phyloP scores from a whole-genome alignment of 257 asterid genomes.

The Nicotiana tomentosiformis region DNA sequence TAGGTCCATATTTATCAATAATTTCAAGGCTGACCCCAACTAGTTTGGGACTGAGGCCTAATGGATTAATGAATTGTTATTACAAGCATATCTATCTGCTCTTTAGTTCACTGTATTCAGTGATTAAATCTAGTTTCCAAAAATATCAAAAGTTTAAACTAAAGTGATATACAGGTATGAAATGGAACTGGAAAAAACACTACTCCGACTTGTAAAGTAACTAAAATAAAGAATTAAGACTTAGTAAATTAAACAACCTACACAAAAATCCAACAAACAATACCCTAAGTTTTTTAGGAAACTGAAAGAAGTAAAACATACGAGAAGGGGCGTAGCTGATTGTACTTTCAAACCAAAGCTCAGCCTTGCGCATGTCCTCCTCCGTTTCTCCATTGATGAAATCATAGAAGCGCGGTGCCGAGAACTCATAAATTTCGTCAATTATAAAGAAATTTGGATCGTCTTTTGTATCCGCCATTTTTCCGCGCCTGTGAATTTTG shows the following conservation, averaged over 20 bases:
- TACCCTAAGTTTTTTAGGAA: background rate
- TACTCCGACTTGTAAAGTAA: background rate
- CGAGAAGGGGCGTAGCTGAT: slow-evolving; percentile 85
- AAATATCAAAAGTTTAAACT: background rate
- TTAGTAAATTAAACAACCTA: background rate
- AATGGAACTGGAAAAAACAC: background rate
- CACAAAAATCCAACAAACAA: background rate
- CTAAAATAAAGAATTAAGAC: background rate
- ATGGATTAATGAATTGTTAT: background rate
- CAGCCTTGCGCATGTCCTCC: slow-evolving; percentile 57
- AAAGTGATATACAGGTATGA: background rate
- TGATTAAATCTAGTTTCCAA: background rate
- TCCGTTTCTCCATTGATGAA: slow-evolving; percentile 60
- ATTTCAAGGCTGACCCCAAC: background rate
- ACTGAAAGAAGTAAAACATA: slow-evolving; percentile 23
- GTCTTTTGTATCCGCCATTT: slow-evolving; percentile 43
- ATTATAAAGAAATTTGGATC: slow-evolving; percentile 35
- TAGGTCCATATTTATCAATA: too few relatives aligned
- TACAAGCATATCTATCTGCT: background rate
- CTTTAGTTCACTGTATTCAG: background rate
- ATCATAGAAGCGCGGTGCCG: slow-evolving; percentile 73
- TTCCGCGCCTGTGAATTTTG: background rate
- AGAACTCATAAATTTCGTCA: slow-evolving; percentile 71
- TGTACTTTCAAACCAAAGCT: slow-evolving; percentile 72
- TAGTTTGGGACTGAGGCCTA: background rate